A percentile compares a stretch with the other conserved stretches of the same genome.
Conservation (phyloP, 2,329 filamentous ascomycete species). For the Aspergillus calidoustus region DNA sequence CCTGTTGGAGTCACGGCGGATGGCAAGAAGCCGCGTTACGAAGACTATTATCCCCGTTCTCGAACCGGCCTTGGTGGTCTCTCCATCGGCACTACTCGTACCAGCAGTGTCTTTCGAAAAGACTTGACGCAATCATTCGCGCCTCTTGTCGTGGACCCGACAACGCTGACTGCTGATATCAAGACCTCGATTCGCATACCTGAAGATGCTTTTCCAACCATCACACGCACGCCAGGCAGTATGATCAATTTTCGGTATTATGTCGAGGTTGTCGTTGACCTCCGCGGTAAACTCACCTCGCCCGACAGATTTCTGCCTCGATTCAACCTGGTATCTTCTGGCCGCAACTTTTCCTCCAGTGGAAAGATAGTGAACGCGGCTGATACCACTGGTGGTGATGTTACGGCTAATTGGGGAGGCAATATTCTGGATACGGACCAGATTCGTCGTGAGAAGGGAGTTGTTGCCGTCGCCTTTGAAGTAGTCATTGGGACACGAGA, state of each 20-base stretch:
- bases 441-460: conserved; percentile 84
- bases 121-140: conserved; percentile 88
- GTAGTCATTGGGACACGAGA: conserved; percentile 86
- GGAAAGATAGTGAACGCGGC: conserved; percentile 39
- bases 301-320: conserved; percentile 69
- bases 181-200: conserved; percentile 85
- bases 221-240: conserved; percentile 82
- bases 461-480: conserved; percentile 86
- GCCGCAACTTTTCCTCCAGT: conserved; percentile 50
- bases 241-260: conserved; percentile 97
- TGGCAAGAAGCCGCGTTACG: conserved; percentile 71
- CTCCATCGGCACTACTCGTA: conserved; percentile 82
- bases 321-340: conserved; percentile 55
- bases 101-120: conserved; percentile 92
- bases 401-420: conserved; percentile 52
- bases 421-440: conserved; percentile 86
- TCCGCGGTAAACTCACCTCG: conserved; percentile 83
- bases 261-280: conserved; percentile 87
- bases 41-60: conserved; percentile 86
- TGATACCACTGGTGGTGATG: conserved; percentile 38
- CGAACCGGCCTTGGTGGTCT: conserved; percentile 84
- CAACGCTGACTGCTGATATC: conserved; percentile 75
- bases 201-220: conserved; percentile 90
- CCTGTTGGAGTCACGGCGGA: conserved; percentile 65
- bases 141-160: conserved; percentile 85